These are phyloP conservation scores for Termitomyces sp. DNA, from an alignment of 768 basidiomycete genomes.

Conservation along the genomic window DNA sequence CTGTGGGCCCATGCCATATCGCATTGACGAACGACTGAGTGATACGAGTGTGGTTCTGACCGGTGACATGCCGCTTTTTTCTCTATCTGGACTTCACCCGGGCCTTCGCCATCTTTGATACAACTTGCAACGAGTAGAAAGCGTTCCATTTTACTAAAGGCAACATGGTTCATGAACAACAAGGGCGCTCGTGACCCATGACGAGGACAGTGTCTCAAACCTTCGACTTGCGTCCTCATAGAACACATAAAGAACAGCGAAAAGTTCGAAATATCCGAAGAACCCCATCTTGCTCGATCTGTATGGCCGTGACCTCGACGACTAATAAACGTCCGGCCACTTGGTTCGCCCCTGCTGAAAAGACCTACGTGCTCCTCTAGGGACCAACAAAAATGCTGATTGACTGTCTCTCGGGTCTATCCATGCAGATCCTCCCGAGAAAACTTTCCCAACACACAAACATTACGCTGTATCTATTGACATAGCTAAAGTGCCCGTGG, in stretches of 20 bases:
- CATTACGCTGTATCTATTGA: slow-evolving; percentile 29
- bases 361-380: slow-evolving; percentile 30
- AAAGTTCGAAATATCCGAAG: slow-evolving; percentile 30
- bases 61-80: not conserved
- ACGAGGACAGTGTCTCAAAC: slow-evolving; percentile 18
- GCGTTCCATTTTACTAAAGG: too few species aligned
- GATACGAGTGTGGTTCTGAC: not conserved
- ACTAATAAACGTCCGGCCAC: slow-evolving; percentile 22
- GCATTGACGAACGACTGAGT: not conserved
- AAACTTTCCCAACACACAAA: slow-evolving; percentile 19
- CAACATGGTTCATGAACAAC: not conserved
- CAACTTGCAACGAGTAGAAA: not conserved
- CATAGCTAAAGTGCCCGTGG: slow-evolving; percentile 29
- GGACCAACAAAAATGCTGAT: slow-evolving; percentile 35
- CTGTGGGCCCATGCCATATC: not conserved
- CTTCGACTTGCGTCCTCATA: too few species aligned
- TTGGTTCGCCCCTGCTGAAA: slow-evolving; percentile 19
- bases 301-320: slow-evolving; percentile 32
- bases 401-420: slow-evolving; percentile 31
- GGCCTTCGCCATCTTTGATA: too few species aligned
- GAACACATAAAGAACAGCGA: slow-evolving; percentile 26
- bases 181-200: slow-evolving; percentile 12
- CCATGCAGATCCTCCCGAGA: slow-evolving; percentile 21
- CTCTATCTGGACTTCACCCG: not conserved
- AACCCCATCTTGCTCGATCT: slow-evolving; percentile 24